phyloP scores from a whole-genome alignment of 2,329 filamentous ascomycete genomes.

The Colletotrichum kahawae region DNA sequence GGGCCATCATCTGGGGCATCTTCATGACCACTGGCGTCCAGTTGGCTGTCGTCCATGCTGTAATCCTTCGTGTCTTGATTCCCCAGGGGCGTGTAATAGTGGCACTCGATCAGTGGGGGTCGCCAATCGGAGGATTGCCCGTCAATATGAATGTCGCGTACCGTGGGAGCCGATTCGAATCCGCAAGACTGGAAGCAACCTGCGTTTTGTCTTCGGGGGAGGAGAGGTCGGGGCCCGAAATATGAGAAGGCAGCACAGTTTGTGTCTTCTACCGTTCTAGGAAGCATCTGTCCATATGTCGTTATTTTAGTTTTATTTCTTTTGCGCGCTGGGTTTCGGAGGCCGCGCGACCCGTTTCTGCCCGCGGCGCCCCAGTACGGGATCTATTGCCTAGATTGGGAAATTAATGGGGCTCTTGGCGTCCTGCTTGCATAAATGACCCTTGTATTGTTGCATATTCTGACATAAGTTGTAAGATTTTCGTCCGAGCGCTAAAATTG shows the following conservation, averaged over 20 bases:
- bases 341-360: slow-evolving; percentile 3
- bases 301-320: slow-evolving; percentile 15
- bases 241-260: background rate
- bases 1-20: slow-evolving; percentile 7
- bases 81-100: background rate
- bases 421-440: background rate
- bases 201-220: background rate
- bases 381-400: background rate
- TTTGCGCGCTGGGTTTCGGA: background rate
- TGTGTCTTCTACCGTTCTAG: background rate
- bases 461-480: background rate
- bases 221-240: slow-evolving; percentile 16
- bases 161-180: background rate
- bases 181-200: background rate
- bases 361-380: background rate
- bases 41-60: slow-evolving; percentile 18
- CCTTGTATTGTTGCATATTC: background rate
- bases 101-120: background rate
- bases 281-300: background rate
- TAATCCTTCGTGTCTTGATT: background rate
- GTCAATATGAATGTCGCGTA: background rate
- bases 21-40: slow-evolving; percentile 10
- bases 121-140: background rate
- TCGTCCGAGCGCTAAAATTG: background rate
- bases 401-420: background rate